Evolutionary conservation across 2,329 filamentous ascomycete genomes (phyloP), one percentile per base, ranked within the genome.

Genomic region (Aspergillus sp.): DNA sequence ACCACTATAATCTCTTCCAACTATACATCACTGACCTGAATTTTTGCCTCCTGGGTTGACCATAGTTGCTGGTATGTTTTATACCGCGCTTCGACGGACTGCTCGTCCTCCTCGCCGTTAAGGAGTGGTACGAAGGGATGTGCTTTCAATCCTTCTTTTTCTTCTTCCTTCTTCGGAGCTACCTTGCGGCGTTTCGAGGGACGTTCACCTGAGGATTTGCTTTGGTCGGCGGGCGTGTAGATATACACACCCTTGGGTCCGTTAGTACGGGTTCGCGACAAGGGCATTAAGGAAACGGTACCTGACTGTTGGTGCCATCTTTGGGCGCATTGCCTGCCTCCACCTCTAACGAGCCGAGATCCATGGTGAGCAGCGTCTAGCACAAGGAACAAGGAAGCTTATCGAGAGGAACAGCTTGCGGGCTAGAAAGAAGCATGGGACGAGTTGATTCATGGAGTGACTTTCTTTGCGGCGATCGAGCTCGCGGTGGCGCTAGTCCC

Each of bases 111-210:
- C 11, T 75, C 67, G 13, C 77, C 78, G 27, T 74, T 71, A 21
- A 80, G 66, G 19, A 81, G 71, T 7, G 75, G 70, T 7, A 75
- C 71, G 61, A 80, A 81, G 5, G 66, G 66, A 17, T 70, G 64
- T 4, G 55, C 13, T 10, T 67, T 58, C 41, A 58, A 21, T 1
- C 62, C 58, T 1, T 27, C 25, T 27, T 27, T 2, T 8, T 62
- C 38, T 5, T 60, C 49, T 51, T 61, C 41, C 4, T 54, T 58
- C 6, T 63, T 78, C 57, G 78, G 81, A 0, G 80, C 79, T 7
- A 85, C 77, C 69, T 83, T 86, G 57, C 86, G 81, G 59, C 83
- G 80, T 71, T 90, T 90, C 38, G 81, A 70, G 27, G 86, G 83
- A 41, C 83, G 80, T 52, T 77, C 74, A 27, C 62, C 66, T 48